Evolutionary conservation across 1,284 basidiomycete genomes (phyloP), one percentile per base, ranked within the genome.

Genomic region (Rhodotorula glutinis): DNA sequence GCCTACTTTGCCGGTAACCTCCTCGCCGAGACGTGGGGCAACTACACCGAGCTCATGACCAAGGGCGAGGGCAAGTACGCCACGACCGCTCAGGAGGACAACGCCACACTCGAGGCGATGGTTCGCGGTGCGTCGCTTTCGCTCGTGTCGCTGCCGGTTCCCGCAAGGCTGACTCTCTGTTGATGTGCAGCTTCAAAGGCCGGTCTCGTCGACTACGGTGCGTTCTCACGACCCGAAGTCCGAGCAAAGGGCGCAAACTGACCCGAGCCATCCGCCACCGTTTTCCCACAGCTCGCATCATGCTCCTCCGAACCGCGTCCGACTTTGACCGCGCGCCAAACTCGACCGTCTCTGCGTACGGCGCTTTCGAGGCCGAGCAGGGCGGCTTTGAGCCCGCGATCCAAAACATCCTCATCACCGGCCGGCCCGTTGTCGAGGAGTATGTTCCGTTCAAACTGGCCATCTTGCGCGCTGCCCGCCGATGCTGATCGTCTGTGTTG

Each of bases 61-160:
- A 80, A 80, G 58, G 78, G 78, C 29, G 73, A 74, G 3, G 81
- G 74, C n/a, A 72, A 72, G 46, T 83, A 83, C 75, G 80, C 80
- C 63, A 78, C 81, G 25, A 81, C 82, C 10, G 81, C 81, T 16
- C 81, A 84, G 30, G 83, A 84, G 73, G 83, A 84, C 76, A 83
- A 82, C 69, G 82, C 80, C 23, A 79, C 78, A 30, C 80, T 83
- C 43, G 81, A 81, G 61, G 78, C 79, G 2, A 79, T 83, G 60
- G 69, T 83, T 33, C 79, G 82, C 38, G 68, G 54, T 61, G 9
- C 11, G 58, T 23, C 3, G 16, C 33, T 43, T 7, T n/a, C n/a
- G n/a, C n/a, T n/a, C n/a, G n/a, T n/a, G n/a, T n/a, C n/a, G n/a
- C n/a, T n/a, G n/a, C n/a, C n/a, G n/a, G n/a, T n/a, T n/a, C n/a